Evolutionary conservation across 2,329 filamentous ascomycete species (phyloP), one percentile per base, ranked within the genome.

Genomic region (Colletotrichum magnum): DNA sequence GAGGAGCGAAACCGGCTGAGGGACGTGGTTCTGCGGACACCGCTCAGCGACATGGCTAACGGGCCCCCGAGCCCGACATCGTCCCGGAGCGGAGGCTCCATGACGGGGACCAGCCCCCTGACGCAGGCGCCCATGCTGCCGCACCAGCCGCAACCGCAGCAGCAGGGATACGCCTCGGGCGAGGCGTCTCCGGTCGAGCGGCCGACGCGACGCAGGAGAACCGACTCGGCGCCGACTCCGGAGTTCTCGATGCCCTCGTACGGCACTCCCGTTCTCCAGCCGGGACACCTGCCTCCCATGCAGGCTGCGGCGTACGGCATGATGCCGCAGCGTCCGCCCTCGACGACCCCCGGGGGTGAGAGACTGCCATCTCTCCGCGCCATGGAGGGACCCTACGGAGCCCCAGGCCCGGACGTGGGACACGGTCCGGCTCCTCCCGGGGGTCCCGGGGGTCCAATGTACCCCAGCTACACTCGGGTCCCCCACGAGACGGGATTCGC

Each of bases 1-100:
- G 84, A 84, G 9, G 93, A 96, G 74, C 86, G 93, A 58, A 91
- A 94, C 74, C 88, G 92, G 57, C 87, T 95, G 71, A 86, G 89
- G 59, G 88, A 91, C n/a, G 80, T 94, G 41, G 83, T 94, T 1
- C 80, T 86, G 57, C 86, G 88, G 71, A 88, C 88, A 4, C 87
- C 89, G 2, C 85, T 87, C 72, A 84, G 84, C 73, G 83, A 88
- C 41, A 81, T 85, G 58, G 87, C 85, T 4, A 84, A 83, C 58
- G 85, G 83, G 5, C 87, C 86, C 7, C 82, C 83, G n/a, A 89
- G 86, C 74, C 88, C 88, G 16, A 76, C 76, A 2, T 77, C 80
- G 16, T 75, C 77, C 15, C 80, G 79, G 50, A 76, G 77, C 63
- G 76, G 76, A 15, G 78, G 75, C 32, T 79, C 81, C 2, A 80